Percentiles rank a stretch among this genome's conserved stretches.
These are phyloP conservation scores for Phialophora chinensis DNA, from an alignment of 2,329 filamentous ascomycete species.

Conservation along the genomic window DNA sequence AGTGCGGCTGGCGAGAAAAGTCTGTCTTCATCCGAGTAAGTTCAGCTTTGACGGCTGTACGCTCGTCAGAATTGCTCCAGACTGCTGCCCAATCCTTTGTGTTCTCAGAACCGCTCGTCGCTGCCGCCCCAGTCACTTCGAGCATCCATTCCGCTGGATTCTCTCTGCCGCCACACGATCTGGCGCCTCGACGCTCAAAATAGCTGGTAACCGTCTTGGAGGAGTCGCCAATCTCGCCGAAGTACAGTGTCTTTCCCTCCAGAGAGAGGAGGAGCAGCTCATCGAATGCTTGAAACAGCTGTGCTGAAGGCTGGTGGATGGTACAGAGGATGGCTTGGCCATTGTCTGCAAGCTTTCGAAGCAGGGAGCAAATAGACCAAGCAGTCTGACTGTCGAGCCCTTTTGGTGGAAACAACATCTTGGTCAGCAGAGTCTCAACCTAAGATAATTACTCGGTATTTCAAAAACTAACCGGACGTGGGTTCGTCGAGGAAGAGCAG, in stretches of 20 bases:
- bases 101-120: slow-evolving; percentile 65
- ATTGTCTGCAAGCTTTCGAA: slow-evolving; percentile 64
- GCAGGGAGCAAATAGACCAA: slow-evolving; percentile 67
- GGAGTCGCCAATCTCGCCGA: slow-evolving; percentile 71
- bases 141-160: slow-evolving; percentile 72
- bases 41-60: slow-evolving; percentile 50
- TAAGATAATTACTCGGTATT: neutral
- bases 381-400: slow-evolving; percentile 69
- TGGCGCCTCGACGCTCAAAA: slow-evolving; percentile 64
- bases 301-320: slow-evolving; percentile 62
- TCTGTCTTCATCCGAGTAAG: neutral
- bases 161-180: slow-evolving; percentile 65
- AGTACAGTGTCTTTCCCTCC: slow-evolving; percentile 80
- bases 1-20: neutral
- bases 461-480: slow-evolving; percentile 52
- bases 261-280: slow-evolving; percentile 76
- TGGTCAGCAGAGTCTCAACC: neutral
- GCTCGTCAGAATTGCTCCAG: slow-evolving; percentile 66
- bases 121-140: slow-evolving; percentile 47
- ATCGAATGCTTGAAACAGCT: slow-evolving; percentile 65
- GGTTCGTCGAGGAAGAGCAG: slow-evolving; percentile 76
- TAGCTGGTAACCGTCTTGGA: slow-evolving; percentile 67
- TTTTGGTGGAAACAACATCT: slow-evolving; percentile 44
- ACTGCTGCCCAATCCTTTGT: slow-evolving; percentile 68
- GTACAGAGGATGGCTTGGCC: slow-evolving; percentile 62